Conservation (phyloP, 2,329 filamentous ascomycete species). For the Talaromyces sp. region DNA sequence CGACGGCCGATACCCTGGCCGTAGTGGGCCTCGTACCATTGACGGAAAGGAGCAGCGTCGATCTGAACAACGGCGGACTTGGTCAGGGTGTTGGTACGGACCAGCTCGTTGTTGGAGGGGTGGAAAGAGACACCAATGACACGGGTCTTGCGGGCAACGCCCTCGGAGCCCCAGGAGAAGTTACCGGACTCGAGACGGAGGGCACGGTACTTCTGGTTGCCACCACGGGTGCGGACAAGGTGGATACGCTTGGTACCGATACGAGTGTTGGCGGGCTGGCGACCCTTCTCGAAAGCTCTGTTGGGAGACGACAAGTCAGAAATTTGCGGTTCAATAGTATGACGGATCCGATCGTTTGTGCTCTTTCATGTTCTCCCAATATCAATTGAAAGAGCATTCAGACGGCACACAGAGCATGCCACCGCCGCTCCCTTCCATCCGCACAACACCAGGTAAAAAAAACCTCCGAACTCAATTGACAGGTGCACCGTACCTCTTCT, state of each 20-base stretch:
- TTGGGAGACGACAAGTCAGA: slow-evolving; percentile 65
- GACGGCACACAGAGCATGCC: background rate
- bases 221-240: slow-evolving; percentile 94
- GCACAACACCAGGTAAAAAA: background rate
- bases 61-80: slow-evolving; percentile 98
- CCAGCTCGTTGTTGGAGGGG: slow-evolving; percentile 99
- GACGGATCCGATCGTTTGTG: background rate
- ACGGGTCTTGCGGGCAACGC: slow-evolving; percentile 97
- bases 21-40: slow-evolving; percentile 99
- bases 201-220: slow-evolving; percentile 99
- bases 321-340: slow-evolving; percentile 32
- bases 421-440: slow-evolving; percentile 1
- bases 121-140: slow-evolving; percentile 98
- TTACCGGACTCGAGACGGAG: slow-evolving; percentile 98
- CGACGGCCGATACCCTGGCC: slow-evolving; percentile 84
- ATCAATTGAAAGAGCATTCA: background rate
- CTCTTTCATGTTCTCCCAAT: background rate
- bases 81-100: slow-evolving; percentile 99
- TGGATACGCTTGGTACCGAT: slow-evolving; percentile 97
- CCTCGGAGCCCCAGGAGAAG: slow-evolving; percentile 99
- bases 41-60: slow-evolving; percentile 97
- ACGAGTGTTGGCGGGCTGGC: slow-evolving; percentile 99
- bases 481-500: slow-evolving; percentile 61
- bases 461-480: slow-evolving; percentile 49
- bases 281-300: slow-evolving; percentile 99